Base-by-base conservation (phyloP, 345 rosid species). In the Euphorbia tirucalli region DNA sequence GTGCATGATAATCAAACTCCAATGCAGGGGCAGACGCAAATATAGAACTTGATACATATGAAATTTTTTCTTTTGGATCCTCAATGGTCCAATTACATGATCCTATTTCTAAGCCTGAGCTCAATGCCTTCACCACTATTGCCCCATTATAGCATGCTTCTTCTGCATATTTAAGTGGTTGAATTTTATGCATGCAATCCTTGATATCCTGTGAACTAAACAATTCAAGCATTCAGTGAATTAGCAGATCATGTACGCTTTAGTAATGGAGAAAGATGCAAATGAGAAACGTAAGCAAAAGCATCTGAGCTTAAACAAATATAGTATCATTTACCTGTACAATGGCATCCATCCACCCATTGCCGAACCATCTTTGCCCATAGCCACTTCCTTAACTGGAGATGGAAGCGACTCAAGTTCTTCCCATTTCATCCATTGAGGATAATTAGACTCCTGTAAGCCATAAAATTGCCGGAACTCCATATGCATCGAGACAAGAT, bases 81-180 rank as follows among this genome's bases (percentile, higher is more conserved):
- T 66, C 82, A 27, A 92, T 80, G 37, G 83, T 82, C 98, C 98
- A 92, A 78, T 88, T 87, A 79, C 93, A 92, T 14, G 95, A 83
- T n/a, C 97, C 98, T 63, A 94, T 85, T 77, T 92, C 97, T 74
- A 83, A 76, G 72, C 98, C 91, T 46, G 97, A 94, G 83, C 97
- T 90, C 74, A 84, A 70, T 22, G 96, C 87, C 74, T 83, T 87
- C n/a, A 94, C 61, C 46, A 85, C 64, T 83, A 92, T 71, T 32
- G 80, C 81, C 66, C 96, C 92, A 71, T 90, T 90, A 71, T 90
- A 92, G 83, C 92, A 94, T 41, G 80, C 81, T 82, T 84, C 97
- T 84, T 92, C 97, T 4, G 84, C 86, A 78, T 77, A 89, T 71
- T 84, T 90, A 28, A 94, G 85, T 10, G 74, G 74, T 76, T 85